A percentile compares a stretch with the other conserved stretches of the same genome.
Conservation (phyloP, 2,329 filamentous ascomycete species). For the Cytospora paraplurivora region DNA sequence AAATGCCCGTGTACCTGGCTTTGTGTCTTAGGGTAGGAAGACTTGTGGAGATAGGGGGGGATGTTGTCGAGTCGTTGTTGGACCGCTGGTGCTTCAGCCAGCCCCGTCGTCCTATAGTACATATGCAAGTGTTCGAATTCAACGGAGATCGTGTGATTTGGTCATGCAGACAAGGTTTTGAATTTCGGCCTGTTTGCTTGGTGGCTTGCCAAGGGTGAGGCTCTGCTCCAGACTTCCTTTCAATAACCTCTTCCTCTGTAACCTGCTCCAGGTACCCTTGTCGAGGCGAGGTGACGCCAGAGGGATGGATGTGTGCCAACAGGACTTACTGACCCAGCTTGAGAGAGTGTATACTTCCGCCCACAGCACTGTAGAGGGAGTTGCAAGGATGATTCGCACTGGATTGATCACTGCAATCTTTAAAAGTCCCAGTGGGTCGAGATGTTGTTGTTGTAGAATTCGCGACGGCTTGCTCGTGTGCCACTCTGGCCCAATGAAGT, state of each 20-base stretch:
- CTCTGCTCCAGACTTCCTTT: slow-evolving; percentile 1
- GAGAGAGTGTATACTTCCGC: not conserved
- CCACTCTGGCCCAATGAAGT: too few species aligned
- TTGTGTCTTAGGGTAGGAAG: slow-evolving; percentile 9
- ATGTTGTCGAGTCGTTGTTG: slow-evolving; percentile 5
- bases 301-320: not conserved
- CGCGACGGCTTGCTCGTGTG: too few species aligned
- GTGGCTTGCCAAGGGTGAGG: slow-evolving; percentile 5
- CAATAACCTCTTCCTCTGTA: not conserved
- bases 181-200: slow-evolving; percentile 6
- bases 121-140: slow-evolving; percentile 16
- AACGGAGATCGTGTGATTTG: slow-evolving; percentile 12
- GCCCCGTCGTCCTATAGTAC: slow-evolving; percentile 5
- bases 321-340: not conserved
- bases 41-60: slow-evolving; percentile 12
- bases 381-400: slow-evolving; percentile 1
- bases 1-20: slow-evolving; percentile 11
- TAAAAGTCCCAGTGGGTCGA: not conserved
- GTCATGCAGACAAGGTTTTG: slow-evolving; percentile 1
- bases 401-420: not conserved
- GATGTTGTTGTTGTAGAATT: not conserved
- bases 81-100: not conserved
- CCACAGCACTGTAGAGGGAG: not conserved
- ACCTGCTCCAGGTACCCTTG: not conserved
- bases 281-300: not conserved